Conservation (phyloP, 805 yeast species). For the Yamadazyma sp. region DNA sequence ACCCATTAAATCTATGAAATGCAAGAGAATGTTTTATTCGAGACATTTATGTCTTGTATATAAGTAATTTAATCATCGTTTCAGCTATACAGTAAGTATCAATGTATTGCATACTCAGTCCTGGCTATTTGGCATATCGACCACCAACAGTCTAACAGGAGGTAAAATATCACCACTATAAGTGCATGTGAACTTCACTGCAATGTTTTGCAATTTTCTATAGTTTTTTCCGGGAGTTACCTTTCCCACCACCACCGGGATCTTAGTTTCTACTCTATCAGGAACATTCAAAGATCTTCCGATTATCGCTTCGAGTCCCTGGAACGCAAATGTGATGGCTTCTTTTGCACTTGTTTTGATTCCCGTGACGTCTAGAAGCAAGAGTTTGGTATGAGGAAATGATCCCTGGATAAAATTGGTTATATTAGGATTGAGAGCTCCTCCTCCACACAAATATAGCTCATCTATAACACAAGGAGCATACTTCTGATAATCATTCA, state of each 20-base stretch:
- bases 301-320: conserved; percentile 21
- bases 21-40: too few species aligned
- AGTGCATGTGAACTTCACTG: conserved; percentile 17
- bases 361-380: conserved; percentile 16
- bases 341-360: conserved; percentile 18
- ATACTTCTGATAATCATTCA: conserved; percentile 18
- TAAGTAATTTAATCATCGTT: too few species aligned
- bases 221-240: conserved; percentile 25
- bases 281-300: conserved; percentile 24
- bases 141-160: conserved; percentile 8
- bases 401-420: conserved; percentile 15
- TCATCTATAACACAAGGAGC: conserved; percentile 20
- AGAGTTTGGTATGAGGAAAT: conserved; percentile 21
- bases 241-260: conserved; percentile 21
- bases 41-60: too few species aligned
- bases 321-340: conserved; percentile 25
- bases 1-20: too few species aligned
- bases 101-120: too few species aligned
- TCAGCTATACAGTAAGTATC: too few species aligned
- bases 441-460: conserved; percentile 25
- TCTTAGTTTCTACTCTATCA: conserved; percentile 19
- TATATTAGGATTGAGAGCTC: conserved; percentile 23
- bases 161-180: conserved; percentile 18
- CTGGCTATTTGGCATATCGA: too few species aligned
- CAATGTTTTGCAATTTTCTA: conserved; percentile 16